phyloP scores from a whole-genome alignment of 805 yeast genomes.

The Tetrapisispora phaffii region DNA sequence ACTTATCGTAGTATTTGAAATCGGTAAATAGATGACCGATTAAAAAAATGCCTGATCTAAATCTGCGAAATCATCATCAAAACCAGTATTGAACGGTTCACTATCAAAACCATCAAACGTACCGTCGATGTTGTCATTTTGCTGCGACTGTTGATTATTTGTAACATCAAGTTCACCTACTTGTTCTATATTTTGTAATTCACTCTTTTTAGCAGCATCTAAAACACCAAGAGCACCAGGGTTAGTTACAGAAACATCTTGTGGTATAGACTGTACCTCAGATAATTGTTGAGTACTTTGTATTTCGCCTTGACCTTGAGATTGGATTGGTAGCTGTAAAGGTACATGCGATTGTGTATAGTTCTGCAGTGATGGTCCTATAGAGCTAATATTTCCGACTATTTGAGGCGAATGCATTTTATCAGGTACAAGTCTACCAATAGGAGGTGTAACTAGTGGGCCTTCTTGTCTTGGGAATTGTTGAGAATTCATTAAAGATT shows the following conservation, averaged over 20 bases:
- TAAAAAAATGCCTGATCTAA: slow-evolving; percentile 30
- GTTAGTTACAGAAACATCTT: not conserved
- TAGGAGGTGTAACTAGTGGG: not conserved
- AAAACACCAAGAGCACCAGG: slow-evolving; percentile 4
- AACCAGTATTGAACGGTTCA: slow-evolving; percentile 25
- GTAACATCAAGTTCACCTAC: not conserved
- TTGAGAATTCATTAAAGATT: not conserved
- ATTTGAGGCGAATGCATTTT: not conserved
- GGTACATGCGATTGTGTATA: not conserved
- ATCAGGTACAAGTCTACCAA: not conserved
- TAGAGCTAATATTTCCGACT: not conserved
- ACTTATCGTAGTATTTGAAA: not conserved
- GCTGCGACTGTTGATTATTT: slow-evolving; percentile 10
- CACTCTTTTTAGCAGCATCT: slow-evolving; percentile 1
- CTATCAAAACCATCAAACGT: slow-evolving; percentile 24
- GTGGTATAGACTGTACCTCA: not conserved
- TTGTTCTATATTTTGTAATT: slow-evolving; percentile 2
- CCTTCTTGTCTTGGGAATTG: not conserved
- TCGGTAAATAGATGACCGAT: not conserved
- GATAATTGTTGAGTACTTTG: not conserved
- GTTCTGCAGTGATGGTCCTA: not conserved
- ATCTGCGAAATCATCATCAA: slow-evolving; percentile 30
- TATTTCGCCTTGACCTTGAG: not conserved
- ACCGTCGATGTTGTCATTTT: slow-evolving; percentile 12
- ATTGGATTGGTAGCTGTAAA: slow-evolving; percentile 3